Base-by-base conservation (phyloP, 148 eudicot genomes). In the Rhododendron molle region DNA sequence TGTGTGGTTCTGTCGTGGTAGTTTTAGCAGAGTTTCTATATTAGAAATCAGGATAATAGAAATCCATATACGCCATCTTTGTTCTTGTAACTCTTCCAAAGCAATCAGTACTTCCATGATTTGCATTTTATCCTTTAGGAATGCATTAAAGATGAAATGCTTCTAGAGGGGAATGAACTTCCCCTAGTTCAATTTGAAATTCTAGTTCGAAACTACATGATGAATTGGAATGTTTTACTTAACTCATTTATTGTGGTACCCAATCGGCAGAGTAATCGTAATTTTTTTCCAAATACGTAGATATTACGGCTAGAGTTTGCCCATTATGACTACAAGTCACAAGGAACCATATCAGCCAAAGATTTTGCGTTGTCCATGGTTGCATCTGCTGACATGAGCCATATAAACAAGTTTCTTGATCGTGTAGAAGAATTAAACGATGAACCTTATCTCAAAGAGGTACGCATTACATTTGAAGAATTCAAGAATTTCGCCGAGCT, bases 401-500 rank as follows among this genome's bases (percentile, higher is more conserved):
- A 44, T 9, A 23, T 78, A 44, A 78, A n/a, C 81, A 78, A 78
- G 20, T 78, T 44, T 78, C 52, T 78, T 23, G 81, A 78, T 11
- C 81, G 81, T 2, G 81, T 78, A n/a, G 54, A 78, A 78, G 81
- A 78, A 78, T 44, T 78, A 23, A n/a, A 78, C 1, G 7, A 44
- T 23, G 32, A 78, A 46, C 81, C 81, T 23, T 4, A 23, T 44
- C 32, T 78, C 32, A 44, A 34, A 78, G 54, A 91, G 62, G 71
- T 89, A 7, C 89, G 93, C 13, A 86, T 95, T 11, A 90, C 94
- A 23, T 94, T 86, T 28, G 92, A 95, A 38, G 98, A 96, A 71
- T 96, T 96, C 91, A 90, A 89, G 90, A 84, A 85, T 79, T 93
- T 93, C 74, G 94, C 95, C 6, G 92, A 94, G 84, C 90, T 96